Evolutionary conservation across 306 rosid species (phyloP), one percentile per base, ranked within the genome.

Genomic region (Inga oerstediana): DNA sequence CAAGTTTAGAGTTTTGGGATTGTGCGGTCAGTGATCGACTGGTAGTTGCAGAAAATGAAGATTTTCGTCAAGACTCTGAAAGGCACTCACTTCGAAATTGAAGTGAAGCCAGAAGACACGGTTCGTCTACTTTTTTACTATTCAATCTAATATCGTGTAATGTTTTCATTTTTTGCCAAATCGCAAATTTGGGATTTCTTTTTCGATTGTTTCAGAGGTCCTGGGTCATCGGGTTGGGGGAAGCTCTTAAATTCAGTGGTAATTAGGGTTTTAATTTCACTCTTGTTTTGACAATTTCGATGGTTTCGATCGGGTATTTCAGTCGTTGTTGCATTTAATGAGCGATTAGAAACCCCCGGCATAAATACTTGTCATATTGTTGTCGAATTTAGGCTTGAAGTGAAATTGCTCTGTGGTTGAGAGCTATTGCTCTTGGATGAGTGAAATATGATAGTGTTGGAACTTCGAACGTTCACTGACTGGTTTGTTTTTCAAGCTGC

Each of bases 31-130:
- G 76, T 66, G 76, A 87, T 80, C 85, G 43, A 84, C 75, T 61
- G 49, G 86, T 34, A 45, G 76, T 41, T 9, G 80, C 30, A 24
- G 86, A 88, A 71, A 90, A 93, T 93, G 98, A 93, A 93, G 92
- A 56, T 93, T 84, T 91, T 88, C 70, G 92, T 93, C 43, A 93
- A 90, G 90, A 92, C 97, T 88, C 93, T 93, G 65, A 93, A 90
- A 68, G 97, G 97, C 64, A 81, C 91, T 10, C 97, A 93, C 91
- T 93, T 93, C 79, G 97, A 93, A 86, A 85, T 93, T 80, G 85
- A 90, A 89, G 98, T 90, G 74, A 82, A 88, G 52, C 88, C 92
- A 24, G 76, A 85, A 61, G 91, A 93, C 80, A 72, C 86, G 94
- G 98, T 93, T 76, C 34, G 88, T 34, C 46, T 20, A 7, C 49